phyloP scores from a whole-genome alignment of 495 filamentous ascomycete species.

The Talaromyces borbonicus region DNA sequence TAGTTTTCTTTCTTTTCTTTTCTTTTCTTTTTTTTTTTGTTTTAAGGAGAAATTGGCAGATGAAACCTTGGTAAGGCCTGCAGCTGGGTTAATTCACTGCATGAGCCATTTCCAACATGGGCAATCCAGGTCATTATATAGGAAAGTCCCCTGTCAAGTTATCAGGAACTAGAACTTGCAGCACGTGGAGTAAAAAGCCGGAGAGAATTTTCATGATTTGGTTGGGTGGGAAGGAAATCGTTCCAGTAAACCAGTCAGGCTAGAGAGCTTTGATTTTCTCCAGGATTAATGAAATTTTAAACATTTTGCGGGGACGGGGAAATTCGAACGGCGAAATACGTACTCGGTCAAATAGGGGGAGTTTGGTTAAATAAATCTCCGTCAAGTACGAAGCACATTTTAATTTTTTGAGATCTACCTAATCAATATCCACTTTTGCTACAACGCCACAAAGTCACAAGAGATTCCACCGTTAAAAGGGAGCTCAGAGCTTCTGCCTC shows the following conservation, averaged over 20 bases:
- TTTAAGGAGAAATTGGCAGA: not conserved
- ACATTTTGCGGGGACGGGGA: slow-evolving; percentile 3
- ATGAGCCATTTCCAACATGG: not conserved
- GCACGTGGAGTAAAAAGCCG: not conserved
- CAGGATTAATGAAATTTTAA: not conserved
- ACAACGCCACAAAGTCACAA: not conserved
- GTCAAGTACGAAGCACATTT: not conserved
- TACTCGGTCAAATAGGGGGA: not conserved
- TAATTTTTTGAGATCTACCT: not conserved
- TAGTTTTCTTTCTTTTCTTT: no score
- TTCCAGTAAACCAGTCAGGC: not conserved
- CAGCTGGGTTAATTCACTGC: not conserved
- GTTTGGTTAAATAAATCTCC: not conserved
- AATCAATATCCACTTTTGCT: not conserved
- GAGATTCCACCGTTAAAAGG: not conserved
- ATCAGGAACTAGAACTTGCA: not conserved
- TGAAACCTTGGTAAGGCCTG: not conserved
- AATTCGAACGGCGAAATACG: not conserved
- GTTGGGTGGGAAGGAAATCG: not conserved
- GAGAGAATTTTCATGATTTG: not conserved
- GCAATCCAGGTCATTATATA: not conserved
- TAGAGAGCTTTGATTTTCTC: not conserved
- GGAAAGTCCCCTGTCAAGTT: not conserved
- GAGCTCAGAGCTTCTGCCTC: not conserved
- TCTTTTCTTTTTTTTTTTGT: no score